phyloP scores from a whole-genome alignment of 2,329 filamentous ascomycete genomes.

The Fusarium sp. region DNA sequence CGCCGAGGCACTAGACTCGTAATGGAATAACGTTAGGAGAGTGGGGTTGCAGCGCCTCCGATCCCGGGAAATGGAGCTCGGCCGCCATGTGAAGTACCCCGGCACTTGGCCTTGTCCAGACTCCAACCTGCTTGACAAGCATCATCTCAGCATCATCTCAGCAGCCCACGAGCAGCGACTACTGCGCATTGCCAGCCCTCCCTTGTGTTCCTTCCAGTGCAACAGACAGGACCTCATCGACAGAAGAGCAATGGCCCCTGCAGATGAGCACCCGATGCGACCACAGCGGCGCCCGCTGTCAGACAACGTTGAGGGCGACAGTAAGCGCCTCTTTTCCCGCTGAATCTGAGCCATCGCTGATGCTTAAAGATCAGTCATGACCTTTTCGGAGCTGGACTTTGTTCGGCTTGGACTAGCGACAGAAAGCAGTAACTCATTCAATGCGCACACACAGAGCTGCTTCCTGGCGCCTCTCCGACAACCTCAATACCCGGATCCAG shows the following conservation, averaged over 20 bases:
- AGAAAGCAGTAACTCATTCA: neutral
- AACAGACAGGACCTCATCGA: neutral
- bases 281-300: neutral
- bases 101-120: too few relatives aligned
- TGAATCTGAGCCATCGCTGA: conserved; percentile 2
- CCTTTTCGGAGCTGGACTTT: conserved; percentile 38
- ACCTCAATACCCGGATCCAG: neutral
- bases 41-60: conserved; percentile 1
- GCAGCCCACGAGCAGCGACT: too few relatives aligned
- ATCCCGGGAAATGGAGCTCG: conserved; percentile 8
- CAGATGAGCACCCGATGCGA: neutral
- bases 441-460: neutral
- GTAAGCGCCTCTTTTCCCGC: conserved; percentile 1
- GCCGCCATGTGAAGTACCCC: neutral
- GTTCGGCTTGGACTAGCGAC: conserved; percentile 26
- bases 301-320: conserved; percentile 33
- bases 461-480: neutral
- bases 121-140: neutral
- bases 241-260: conserved; percentile 2
- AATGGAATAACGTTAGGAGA: neutral
- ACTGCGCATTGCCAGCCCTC: too few relatives aligned
- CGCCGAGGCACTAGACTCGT: neutral
- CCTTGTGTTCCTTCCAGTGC: too few relatives aligned
- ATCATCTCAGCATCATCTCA: neutral
- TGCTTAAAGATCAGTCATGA: conserved; percentile 24